Evolutionary conservation across 768 basidiomycete species (phyloP).

Genomic region (Mycena pura): DNA sequence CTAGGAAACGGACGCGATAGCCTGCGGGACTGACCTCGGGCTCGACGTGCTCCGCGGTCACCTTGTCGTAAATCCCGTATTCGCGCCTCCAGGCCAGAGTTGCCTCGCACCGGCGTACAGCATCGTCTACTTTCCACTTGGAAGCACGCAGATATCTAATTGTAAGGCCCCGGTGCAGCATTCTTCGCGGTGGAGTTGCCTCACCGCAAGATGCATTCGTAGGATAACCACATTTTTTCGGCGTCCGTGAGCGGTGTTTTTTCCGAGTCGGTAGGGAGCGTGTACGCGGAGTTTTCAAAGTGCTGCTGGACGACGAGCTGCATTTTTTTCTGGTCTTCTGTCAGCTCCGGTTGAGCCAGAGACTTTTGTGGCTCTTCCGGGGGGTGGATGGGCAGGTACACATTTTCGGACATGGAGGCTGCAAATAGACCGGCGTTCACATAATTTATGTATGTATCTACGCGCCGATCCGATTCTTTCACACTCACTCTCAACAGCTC

Average conservation of each 20-base stretch:
- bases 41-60: conserved; percentile 70
- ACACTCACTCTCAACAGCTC: background rate
- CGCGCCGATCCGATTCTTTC: too few relatives aligned
- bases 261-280: conserved; percentile 51
- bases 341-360: conserved; percentile 45
- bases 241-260: conserved; percentile 62
- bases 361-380: conserved; percentile 36
- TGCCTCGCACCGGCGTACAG: conserved; percentile 70
- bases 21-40: conserved; percentile 74
- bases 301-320: conserved; percentile 63
- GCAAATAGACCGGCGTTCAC: conserved; percentile 28
- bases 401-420: conserved; percentile 36
- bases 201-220: conserved; percentile 75
- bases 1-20: background rate
- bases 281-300: conserved; percentile 60
- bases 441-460: background rate
- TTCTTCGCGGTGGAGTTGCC: background rate
- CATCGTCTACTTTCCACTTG: conserved; percentile 69
- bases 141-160: conserved; percentile 76
- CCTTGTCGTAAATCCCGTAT: conserved; percentile 69
- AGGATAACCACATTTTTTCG: conserved; percentile 84
- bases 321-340: conserved; percentile 53
- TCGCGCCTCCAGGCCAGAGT: conserved; percentile 85
- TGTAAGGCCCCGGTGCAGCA: background rate
- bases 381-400: conserved; percentile 41